phyloP scores from a whole-genome alignment of 1,284 basidiomycete genomes.

The Lentinula novae-zelandiae region DNA sequence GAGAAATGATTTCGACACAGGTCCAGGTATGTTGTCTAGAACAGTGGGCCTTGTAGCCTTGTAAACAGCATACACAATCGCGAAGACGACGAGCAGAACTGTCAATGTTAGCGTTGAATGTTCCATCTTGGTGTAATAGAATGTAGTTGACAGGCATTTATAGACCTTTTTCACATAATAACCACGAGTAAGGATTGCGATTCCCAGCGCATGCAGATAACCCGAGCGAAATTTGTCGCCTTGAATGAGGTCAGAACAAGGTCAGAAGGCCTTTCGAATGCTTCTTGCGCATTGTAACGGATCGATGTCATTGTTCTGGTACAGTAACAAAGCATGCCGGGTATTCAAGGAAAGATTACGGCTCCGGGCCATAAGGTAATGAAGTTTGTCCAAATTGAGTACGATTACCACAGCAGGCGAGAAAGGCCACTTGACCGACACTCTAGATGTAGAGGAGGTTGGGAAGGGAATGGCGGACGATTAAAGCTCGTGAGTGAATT shows the following conservation, averaged over 20 bases:
- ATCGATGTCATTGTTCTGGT: not conserved
- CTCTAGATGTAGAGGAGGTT: not conserved
- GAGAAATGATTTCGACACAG: conserved; percentile 2
- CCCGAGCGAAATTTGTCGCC: not conserved
- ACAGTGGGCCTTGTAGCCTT: not conserved
- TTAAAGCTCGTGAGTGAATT: too few relatives aligned
- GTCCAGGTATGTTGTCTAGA: conserved; percentile 8
- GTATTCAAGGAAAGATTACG: not conserved
- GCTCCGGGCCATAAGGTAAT: too few relatives aligned
- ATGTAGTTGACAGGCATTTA: not conserved
- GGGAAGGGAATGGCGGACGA: too few relatives aligned
- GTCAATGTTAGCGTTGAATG: not conserved
- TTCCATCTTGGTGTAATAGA: not conserved
- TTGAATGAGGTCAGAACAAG: not conserved
- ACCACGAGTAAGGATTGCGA: not conserved
- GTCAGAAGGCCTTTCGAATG: not conserved
- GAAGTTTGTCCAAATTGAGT: too few relatives aligned
- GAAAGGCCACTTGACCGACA: too few relatives aligned
- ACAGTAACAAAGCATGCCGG: not conserved
- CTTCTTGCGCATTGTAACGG: not conserved
- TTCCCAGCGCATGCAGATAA: not conserved
- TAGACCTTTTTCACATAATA: not conserved
- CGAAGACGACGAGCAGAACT: not conserved
- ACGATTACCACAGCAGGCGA: too few relatives aligned
- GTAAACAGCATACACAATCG: conserved; percentile 4